Conservation (phyloP, 805 yeast species). For the Kazachstania psychrophila region DNA sequence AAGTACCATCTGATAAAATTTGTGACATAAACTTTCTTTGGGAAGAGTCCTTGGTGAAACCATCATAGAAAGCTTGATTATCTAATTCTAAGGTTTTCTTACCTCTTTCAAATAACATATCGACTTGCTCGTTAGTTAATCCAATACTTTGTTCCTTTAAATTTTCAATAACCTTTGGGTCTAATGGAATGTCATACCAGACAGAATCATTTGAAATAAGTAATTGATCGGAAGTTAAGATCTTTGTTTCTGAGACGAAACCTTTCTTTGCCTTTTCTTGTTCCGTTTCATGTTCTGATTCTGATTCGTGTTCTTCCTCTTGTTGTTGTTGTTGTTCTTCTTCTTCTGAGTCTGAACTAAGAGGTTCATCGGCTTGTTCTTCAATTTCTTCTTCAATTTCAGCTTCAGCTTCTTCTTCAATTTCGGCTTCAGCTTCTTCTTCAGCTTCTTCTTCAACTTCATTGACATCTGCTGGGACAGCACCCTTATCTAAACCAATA, state of each 20-base stretch:
- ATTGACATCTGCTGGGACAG: conserved; percentile 29
- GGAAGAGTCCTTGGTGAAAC: conserved; percentile 63
- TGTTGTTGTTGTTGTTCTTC: conserved; percentile 27
- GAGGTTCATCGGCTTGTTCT: conserved; percentile 13
- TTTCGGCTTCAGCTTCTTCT: conserved; percentile 20
- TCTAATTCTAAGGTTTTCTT: conserved; percentile 57
- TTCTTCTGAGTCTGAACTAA: conserved; percentile 14
- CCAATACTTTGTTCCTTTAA: conserved; percentile 15
- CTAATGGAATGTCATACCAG: conserved; percentile 63
- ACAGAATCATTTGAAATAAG: conserved; percentile 53
- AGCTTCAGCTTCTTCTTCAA: conserved; percentile 15
- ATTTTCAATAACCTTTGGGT: conserved; percentile 20
- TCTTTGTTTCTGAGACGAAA: conserved; percentile 24
- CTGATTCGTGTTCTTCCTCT: conserved; percentile 19
- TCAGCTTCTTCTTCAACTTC: conserved; percentile 22
- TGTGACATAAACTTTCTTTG: conserved; percentile 84
- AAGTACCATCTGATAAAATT: conserved; percentile 83
- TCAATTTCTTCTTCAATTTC: conserved; percentile 23
- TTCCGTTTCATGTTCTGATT: conserved; percentile 19
- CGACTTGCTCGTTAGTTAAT: conserved; percentile 44
- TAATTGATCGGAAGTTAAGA: conserved; percentile 50
- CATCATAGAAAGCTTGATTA: conserved; percentile 60
- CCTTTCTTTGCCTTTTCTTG: conserved; percentile 21
- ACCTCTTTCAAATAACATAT: conserved; percentile 56
- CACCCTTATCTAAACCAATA: conserved; percentile 47